phyloP scores from a whole-genome alignment of 1,284 basidiomycete genomes.

The Athelia psychrophila region DNA sequence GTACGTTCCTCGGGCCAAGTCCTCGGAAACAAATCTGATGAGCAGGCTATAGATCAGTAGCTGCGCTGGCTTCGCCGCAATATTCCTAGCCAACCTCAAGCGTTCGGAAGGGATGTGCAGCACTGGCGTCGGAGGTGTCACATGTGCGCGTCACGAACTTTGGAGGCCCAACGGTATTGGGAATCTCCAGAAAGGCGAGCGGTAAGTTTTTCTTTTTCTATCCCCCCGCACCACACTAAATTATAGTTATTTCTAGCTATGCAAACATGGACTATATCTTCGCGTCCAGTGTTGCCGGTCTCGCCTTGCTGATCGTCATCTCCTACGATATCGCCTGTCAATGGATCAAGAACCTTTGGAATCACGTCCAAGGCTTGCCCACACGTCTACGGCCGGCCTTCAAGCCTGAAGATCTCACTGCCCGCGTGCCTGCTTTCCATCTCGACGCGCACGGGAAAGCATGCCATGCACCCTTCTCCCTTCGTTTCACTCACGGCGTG shows the following conservation, averaged over 20 bases:
- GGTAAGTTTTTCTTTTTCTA: not conserved
- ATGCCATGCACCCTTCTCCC: conserved; percentile 16
- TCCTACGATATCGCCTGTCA: conserved; percentile 10
- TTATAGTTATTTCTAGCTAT: conserved; percentile 13
- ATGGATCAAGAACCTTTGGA: conserved; percentile 3
- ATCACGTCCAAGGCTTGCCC: not conserved
- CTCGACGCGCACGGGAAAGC: conserved; percentile 9
- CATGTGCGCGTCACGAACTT: conserved; percentile 14
- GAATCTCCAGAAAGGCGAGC: conserved; percentile 13
- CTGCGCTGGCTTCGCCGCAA: conserved; percentile 15
- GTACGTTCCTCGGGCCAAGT: conserved; percentile 14
- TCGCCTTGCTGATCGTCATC: not conserved
- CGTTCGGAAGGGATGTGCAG: conserved; percentile 13
- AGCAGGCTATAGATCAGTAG: conserved; percentile 12
- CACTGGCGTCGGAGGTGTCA: conserved; percentile 13
- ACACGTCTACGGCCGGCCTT: not conserved
- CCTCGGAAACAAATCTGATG: not conserved
- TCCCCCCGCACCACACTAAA: not conserved
- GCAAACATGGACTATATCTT: conserved; percentile 10
- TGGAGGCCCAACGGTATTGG: conserved; percentile 16
- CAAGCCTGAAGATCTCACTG: not conserved
- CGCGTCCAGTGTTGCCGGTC: not conserved
- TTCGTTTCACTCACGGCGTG: conserved; percentile 12
- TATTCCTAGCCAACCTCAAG: conserved; percentile 14
- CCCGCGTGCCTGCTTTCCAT: conserved; percentile 17